Evolutionary conservation across 345 rosid species (phyloP).

Genomic region (Lagerstroemia speciosa): DNA sequence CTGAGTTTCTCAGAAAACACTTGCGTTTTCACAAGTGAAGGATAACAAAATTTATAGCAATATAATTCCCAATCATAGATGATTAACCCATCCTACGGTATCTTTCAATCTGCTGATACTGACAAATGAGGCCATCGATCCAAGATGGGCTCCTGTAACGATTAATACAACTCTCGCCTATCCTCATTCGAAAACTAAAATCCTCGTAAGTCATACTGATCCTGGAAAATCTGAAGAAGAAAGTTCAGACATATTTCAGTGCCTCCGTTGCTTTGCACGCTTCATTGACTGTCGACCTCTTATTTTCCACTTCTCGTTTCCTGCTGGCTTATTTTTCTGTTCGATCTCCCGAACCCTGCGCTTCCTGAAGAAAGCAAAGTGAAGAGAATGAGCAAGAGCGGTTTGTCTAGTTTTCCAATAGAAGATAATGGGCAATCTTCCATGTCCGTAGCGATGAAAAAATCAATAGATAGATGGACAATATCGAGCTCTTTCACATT

Average conservation of each 20-base stretch:
- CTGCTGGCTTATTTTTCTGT: slow-evolving; percentile 43
- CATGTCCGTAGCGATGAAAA: not conserved
- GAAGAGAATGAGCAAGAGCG: not conserved
- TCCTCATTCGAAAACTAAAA: not conserved
- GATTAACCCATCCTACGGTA: not conserved
- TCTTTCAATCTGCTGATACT: not conserved
- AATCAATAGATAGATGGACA: not conserved
- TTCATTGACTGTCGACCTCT: slow-evolving; percentile 44
- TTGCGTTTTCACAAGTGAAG: not conserved
- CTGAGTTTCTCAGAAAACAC: too few species aligned
- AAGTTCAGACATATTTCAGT: slow-evolving; percentile 15
- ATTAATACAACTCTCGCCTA: not conserved
- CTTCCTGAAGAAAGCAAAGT: slow-evolving; percentile 40
- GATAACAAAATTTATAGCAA: not conserved
- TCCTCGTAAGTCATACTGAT: not conserved
- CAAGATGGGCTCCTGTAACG: not conserved
- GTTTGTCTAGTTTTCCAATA: not conserved
- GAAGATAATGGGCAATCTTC: not conserved
- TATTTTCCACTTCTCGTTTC: slow-evolving; percentile 74
- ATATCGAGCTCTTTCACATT: not conserved
- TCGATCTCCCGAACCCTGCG: slow-evolving; percentile 84
- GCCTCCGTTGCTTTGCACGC: slow-evolving; percentile 57
- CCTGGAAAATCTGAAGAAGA: not conserved
- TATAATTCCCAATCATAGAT: not conserved
- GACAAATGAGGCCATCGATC: not conserved